Evolutionary conservation across 192 early-diverging fungal genomes (phyloP), one percentile per base, ranked within the genome.

Genomic region (Dispira simplex): DNA sequence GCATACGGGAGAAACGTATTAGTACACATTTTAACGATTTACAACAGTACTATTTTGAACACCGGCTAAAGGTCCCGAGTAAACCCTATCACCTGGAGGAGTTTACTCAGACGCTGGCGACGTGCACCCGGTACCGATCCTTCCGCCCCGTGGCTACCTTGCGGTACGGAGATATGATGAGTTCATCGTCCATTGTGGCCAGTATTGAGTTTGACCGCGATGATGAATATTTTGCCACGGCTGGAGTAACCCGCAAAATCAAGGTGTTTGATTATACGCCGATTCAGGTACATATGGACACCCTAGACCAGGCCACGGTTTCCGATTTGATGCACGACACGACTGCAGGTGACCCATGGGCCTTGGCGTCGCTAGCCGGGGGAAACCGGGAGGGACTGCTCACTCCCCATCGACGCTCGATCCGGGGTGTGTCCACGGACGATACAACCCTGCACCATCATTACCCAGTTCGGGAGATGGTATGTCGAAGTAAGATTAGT

Each of bases 151-250:
- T 95, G 62, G 90, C 92, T 18, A 86, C 77, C 1, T 72, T 98
- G 32, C 75, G 86, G 46, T 94, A 91, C 70, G 83, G 83, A 11
- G 89, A 96, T 67, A 81, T 78, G 53, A 81, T 69, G 16, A 75
- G 74, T 0, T 75, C 71, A 13, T 81, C 88, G 0, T 88, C 87
- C 0, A 95, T 98, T 65, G 89, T 98, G 3, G 90, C 88, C 0
- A 86, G 90, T 44, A 90, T 98, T 48, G 92, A 93, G 70, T 96
- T 98, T 78, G 90, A 95, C 72, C 76, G 84, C 46, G 93, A 98
- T 66, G 88, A 93, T 62, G 88, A 93, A 71, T 87, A 85, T 48
- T 95, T 98, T 81, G 95, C 93, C 0, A 88, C 87, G 0, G 95
- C 89, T 44, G 95, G 95, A 18, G 91, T 95, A 2, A 90, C 87